Base-by-base conservation (phyloP, 2,329 filamentous ascomycete genomes). In the Aureobasidium sp. region DNA sequence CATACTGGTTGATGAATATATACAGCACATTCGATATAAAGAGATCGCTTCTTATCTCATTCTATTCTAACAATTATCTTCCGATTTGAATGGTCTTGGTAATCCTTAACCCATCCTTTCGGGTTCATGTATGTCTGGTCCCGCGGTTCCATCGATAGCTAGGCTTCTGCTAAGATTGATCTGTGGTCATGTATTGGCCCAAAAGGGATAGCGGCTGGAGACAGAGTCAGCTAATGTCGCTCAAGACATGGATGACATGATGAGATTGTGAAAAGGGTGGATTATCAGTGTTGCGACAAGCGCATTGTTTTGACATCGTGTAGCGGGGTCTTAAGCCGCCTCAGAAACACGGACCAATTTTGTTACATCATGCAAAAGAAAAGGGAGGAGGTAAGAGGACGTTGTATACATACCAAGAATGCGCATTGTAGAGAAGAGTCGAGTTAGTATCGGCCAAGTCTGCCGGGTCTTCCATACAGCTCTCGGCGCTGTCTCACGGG, bases 301-400 rank as follows among this genome's bases (percentile, higher is more conserved):
- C 83, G 83, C 87, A 81, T 86, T 87, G 84, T 81, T 62, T 62
- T 81, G 81, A 90, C 89, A 83, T 90, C 90, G 88, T 84, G 75
- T 80, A 78, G 85, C 87, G 88, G 89, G 81, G 88, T 92, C 89
- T 93, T 93, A 89, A 91, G 84, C 85, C 88, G 87, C 86, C 87
- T 93, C 88, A 84, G 90, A 86, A 93, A 94, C 89, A 93, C 89
- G 89, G 90, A 93, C 90, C 88, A 92, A 92, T 87, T 82, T 82
- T 64, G 83, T 88, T 82, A 92, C 89, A 91, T 92, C 89, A 88
- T 83, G 70, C 15, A 70, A 74, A 76, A n/a, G n/a, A 67, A 66
- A 66, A 66, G 66, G 64, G 62, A 29, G 64, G 68, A 62, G 67
- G 55, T 48, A 67, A 64, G 62, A 63, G 31, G 48, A 62, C 63